Percentiles rank a stretch among this genome's conserved stretches.
phyloP scores from a whole-genome alignment of 2,329 filamentous ascomycete species.

The Berkeleyomyces basicola region DNA sequence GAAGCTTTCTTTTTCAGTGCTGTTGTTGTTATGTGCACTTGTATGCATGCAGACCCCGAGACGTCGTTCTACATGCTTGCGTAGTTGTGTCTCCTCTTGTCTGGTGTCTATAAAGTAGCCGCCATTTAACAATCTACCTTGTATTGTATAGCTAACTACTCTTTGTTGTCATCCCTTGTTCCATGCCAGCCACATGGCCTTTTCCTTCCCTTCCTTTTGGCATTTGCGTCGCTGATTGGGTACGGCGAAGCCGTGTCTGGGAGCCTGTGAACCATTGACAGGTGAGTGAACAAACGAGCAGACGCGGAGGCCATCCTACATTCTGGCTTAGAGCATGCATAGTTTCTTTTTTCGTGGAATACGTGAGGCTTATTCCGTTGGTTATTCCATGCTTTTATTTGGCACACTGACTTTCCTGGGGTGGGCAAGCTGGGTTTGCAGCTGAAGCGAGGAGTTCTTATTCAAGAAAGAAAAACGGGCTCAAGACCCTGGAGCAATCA shows the following conservation, averaged over 20 bases:
- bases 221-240: not conserved
- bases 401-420: not conserved
- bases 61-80: no score
- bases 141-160: not conserved
- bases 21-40: no score
- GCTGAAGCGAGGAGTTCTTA: not conserved
- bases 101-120: not conserved
- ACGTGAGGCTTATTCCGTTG: not conserved
- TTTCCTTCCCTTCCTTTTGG: not conserved
- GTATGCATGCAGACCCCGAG: no score
- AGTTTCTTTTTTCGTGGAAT: not conserved
- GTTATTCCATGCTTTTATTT: not conserved
- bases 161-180: constrained; percentile 1
- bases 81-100: not conserved
- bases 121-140: no score
- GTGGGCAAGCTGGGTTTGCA: not conserved
- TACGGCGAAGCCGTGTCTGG: constrained; percentile 2
- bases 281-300: not conserved
- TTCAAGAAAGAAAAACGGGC: not conserved
- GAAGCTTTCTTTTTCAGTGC: no score
- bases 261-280: constrained; percentile 1
- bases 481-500: not conserved
- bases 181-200: constrained; percentile 10
- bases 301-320: not conserved
- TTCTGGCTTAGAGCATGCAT: not conserved